Conservation (phyloP, 768 basidiomycete species). For the Termitomyces eurrhizus region DNA sequence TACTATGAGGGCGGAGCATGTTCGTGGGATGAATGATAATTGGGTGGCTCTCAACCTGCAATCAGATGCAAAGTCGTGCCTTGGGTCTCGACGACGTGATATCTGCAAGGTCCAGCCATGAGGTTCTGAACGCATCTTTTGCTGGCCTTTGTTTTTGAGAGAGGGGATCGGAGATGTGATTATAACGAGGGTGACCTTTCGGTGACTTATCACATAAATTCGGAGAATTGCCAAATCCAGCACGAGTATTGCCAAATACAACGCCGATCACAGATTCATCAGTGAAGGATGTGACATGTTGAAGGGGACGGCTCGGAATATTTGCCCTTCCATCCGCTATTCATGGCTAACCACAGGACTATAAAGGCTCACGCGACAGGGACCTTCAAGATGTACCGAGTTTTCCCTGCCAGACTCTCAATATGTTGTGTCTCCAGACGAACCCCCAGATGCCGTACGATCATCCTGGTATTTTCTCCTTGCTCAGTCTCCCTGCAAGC, state of each 20-base stretch:
- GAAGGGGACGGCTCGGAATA: slow-evolving; percentile 16
- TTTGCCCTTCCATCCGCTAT: slow-evolving; percentile 16
- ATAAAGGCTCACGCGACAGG: slow-evolving; percentile 15
- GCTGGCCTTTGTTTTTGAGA: slow-evolving; percentile 8
- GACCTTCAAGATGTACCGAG: neutral
- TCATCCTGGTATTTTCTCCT: slow-evolving; percentile 7
- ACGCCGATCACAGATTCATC: slow-evolving; percentile 15
- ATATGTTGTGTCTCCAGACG: slow-evolving; percentile 12
- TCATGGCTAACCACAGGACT: slow-evolving; percentile 16
- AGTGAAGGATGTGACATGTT: slow-evolving; percentile 19
- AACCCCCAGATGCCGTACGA: slow-evolving; percentile 8
- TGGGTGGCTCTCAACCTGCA: neutral
- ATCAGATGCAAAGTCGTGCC: neutral
- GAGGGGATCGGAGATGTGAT: slow-evolving; percentile 20
- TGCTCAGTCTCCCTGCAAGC: neutral
- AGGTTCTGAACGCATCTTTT: slow-evolving; percentile 4
- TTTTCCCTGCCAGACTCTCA: neutral
- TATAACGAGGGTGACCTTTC: slow-evolving; percentile 22
- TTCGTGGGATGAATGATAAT: slow-evolving; percentile 10
- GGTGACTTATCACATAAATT: neutral
- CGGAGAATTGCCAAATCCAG: slow-evolving; percentile 5
- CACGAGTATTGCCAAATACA: slow-evolving; percentile 7
- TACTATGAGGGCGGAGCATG: slow-evolving; percentile 10
- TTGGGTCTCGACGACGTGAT: neutral
- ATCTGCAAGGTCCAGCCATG: neutral